These are phyloP conservation scores for Ceratocystis ficicola DNA, from an alignment of 2,329 filamentous ascomycete species.

Conservation along the genomic window DNA sequence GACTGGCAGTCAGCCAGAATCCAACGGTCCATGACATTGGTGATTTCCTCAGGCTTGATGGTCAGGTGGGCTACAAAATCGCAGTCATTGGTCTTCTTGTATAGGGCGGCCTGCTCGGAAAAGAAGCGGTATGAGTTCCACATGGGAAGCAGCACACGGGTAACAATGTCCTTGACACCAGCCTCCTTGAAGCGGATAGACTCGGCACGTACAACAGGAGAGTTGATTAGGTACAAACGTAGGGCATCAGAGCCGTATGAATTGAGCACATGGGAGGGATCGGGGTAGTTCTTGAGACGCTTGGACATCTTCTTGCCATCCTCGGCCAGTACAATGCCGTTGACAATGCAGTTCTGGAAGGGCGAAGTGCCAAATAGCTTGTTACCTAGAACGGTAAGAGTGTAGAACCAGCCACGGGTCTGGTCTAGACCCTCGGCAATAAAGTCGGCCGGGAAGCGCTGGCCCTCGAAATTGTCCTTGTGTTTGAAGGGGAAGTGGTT, in stretches of 20 bases:
- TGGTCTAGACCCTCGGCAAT: constrained; percentile 27
- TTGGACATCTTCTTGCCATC: constrained; percentile 28
- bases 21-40: constrained; percentile 79
- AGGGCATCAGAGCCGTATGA: constrained; percentile 26
- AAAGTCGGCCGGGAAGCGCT: constrained; percentile 26
- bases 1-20: constrained; percentile 88
- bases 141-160: constrained; percentile 25
- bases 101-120: constrained; percentile 25
- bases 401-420: constrained; percentile 28
- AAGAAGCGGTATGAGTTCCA: constrained; percentile 28
- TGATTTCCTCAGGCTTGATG: constrained; percentile 22
- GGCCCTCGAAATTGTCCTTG: constrained; percentile 24
- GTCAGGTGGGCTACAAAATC: constrained; percentile 23
- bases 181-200: constrained; percentile 26
- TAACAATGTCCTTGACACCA: constrained; percentile 26
- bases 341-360: constrained; percentile 27
- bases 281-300: constrained; percentile 27
- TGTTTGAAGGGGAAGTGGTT: constrained; percentile 27
- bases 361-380: constrained; percentile 26
- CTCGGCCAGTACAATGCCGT: constrained; percentile 27
- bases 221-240: constrained; percentile 27
- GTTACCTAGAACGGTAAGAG: constrained; percentile 26
- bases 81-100: constrained; percentile 24
- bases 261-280: constrained; percentile 24
- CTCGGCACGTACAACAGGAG: constrained; percentile 26